phyloP scores from a whole-genome alignment of 2,329 filamentous ascomycete species.

The Whalleya microplaca region DNA sequence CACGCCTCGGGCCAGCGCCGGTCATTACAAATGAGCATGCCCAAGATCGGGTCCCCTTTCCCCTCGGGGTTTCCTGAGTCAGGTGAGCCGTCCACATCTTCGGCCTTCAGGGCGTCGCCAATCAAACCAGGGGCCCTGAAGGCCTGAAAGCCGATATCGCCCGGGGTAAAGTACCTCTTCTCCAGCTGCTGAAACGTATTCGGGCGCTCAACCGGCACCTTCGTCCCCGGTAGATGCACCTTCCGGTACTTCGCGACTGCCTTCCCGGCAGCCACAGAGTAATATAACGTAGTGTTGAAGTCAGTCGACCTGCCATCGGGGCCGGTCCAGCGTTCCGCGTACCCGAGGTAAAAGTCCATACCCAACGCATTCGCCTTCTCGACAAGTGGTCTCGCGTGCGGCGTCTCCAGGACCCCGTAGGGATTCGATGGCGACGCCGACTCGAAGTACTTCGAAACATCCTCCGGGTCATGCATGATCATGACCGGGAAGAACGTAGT shows the following conservation, averaged over 20 bases:
- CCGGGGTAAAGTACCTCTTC: slow-evolving; percentile 58
- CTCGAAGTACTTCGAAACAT: slow-evolving; percentile 56
- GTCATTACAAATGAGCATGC: slow-evolving; percentile 61
- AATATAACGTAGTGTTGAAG: slow-evolving; percentile 58
- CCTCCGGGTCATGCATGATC: slow-evolving; percentile 47
- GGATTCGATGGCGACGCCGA: slow-evolving; percentile 43
- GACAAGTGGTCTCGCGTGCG: slow-evolving; percentile 52
- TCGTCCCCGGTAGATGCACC: slow-evolving; percentile 56
- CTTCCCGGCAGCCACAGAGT: slow-evolving; percentile 45
- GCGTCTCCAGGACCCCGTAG: slow-evolving; percentile 41
- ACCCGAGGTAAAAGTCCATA: slow-evolving; percentile 57
- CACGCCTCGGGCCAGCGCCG: slow-evolving; percentile 57
- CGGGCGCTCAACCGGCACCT: slow-evolving; percentile 53
- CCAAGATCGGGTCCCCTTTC: slow-evolving; percentile 55
- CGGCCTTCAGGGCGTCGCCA: slow-evolving; percentile 39
- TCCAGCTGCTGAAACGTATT: slow-evolving; percentile 57
- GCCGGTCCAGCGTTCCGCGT: slow-evolving; percentile 49
- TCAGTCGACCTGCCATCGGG: slow-evolving; percentile 43
- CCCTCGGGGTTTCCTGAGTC: slow-evolving; percentile 23
- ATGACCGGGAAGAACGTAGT: slow-evolving; percentile 61
- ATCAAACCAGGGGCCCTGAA: slow-evolving; percentile 55
- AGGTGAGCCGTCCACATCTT: slow-evolving; percentile 21
- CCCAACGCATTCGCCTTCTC: slow-evolving; percentile 48
- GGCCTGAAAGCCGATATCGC: slow-evolving; percentile 56
- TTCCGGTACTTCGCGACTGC: slow-evolving; percentile 59